Evolutionary conservation across 306 rosid genomes (phyloP), one percentile per base, ranked within the genome.

Genomic region (Prosopis cineraria): DNA sequence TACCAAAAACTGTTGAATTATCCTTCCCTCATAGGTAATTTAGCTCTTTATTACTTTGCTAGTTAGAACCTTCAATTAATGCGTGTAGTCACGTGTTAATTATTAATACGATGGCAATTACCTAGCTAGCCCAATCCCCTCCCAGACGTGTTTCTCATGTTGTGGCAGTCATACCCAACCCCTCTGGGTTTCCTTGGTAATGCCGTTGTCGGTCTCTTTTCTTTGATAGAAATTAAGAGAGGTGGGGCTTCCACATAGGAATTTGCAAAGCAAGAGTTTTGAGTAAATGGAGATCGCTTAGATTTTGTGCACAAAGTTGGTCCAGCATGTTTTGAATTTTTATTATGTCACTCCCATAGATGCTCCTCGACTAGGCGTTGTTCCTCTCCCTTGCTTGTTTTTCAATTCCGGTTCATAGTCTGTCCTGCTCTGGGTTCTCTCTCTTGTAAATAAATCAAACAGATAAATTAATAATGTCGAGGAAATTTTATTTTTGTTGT

Each of bases 331-430:
- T 74, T 66, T 73, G 30, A 72, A 10, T 55, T 72, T 80, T 81
- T 76, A 85, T 83, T 69, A 79, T 40, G 75, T 63, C 79, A 67
- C 69, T 79, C 64, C 44, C 58, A 47, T 55, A 86, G 92, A 88
- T 88, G 84, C 92, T 68, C 91, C 90, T 88, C 90, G 92, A 77
- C 92, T 74, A 88, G 40, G 92, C 60, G 68, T 75, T 75, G 74
- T 70, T 81, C 74, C 82, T 74, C 36, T 25, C 36, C 22, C 53
- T 30, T 27, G 66, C 9, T 75, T 43, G 48, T 53, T 82, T 68
- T 69, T 17, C 67, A 56, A 72, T 45, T 29, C 25, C 27, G 48
- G 58, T 36, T 55, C 48, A 40, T 31, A 31, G 16, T 64, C 70
- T 65, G 72, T 66, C 65, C 30, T 62, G 64, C 59, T 29, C 72